A percentile compares a stretch with the other conserved stretches of the same genome.
phyloP scores from a whole-genome alignment of 306 rosid species.

The Luffa acutangula region DNA sequence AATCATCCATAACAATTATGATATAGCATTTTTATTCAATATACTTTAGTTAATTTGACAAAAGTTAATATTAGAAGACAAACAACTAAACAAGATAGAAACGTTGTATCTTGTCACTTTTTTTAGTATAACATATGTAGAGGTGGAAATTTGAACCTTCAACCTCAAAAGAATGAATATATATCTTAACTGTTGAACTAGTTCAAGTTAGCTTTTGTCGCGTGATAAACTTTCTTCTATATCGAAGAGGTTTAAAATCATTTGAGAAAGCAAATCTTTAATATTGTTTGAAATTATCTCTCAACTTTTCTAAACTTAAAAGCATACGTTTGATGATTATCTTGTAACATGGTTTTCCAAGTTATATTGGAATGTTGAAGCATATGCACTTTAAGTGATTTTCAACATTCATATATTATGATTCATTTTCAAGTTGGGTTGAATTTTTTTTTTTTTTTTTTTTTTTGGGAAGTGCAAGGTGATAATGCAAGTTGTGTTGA shows the following conservation, averaged over 20 bases:
- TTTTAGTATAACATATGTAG: not conserved
- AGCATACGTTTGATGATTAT: not conserved
- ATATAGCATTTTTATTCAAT: too few species aligned
- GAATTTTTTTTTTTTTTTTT: not conserved
- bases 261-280: not conserved
- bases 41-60: too few species aligned
- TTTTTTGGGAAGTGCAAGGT: not conserved
- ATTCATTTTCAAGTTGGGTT: not conserved
- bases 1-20: too few species aligned
- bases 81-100: not conserved
- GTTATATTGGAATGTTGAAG: not conserved
- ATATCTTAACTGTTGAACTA: too few species aligned
- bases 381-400: not conserved
- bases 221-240: not conserved
- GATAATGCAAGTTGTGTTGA: not conserved
- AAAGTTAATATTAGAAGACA: too few species aligned
- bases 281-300: not conserved
- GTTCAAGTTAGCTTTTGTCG: too few species aligned
- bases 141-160: too few species aligned
- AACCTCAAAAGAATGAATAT: too few species aligned
- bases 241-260: not conserved
- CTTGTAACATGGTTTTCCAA: not conserved
- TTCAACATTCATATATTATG: too few species aligned
- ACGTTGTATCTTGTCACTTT: too few species aligned
- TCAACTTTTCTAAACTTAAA: not conserved